Percentiles rank a stretch among this genome's conserved stretches.
Evolutionary conservation across 495 filamentous ascomycete genomes (phyloP).

Genomic region (Penicillium macrosclerotiorum): DNA sequence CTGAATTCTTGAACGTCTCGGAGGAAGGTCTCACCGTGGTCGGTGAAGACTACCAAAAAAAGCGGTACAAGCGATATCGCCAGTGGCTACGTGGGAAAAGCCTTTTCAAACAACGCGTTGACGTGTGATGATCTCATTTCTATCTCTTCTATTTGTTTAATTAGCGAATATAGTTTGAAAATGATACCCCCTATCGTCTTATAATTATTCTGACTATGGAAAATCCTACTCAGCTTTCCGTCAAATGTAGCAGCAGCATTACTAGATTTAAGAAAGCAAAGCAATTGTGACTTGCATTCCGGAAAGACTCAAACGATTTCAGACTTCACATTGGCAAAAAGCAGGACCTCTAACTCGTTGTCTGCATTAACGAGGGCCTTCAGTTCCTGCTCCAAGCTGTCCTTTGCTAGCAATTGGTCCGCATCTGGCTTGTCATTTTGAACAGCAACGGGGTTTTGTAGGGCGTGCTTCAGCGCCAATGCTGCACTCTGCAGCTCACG

Average conservation of each 20-base stretch:
- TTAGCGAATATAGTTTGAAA: slow-evolving; percentile 12
- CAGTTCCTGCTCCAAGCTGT: slow-evolving; percentile 31
- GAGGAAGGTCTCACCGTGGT: slow-evolving; percentile 87
- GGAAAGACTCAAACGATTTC: slow-evolving; percentile 9
- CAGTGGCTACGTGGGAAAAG: slow-evolving; percentile 93
- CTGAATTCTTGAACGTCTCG: slow-evolving; percentile 68
- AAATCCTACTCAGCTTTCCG: no score
- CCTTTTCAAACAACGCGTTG: slow-evolving; percentile 85
- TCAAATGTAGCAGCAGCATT: no score
- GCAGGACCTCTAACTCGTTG: slow-evolving; percentile 28
- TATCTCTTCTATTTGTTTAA: slow-evolving; percentile 6
- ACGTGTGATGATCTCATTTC: slow-evolving; percentile 41
- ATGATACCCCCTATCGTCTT: slow-evolving; percentile 25
- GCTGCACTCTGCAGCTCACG: slow-evolving; percentile 45
- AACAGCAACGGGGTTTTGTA: slow-evolving; percentile 25
- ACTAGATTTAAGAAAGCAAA: no score
- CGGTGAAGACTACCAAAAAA: slow-evolving; percentile 79
- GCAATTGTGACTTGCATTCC: not conserved
- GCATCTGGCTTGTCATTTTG: slow-evolving; percentile 8
- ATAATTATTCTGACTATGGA: no score
- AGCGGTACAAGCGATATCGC: slow-evolving; percentile 91
- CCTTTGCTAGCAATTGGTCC: slow-evolving; percentile 23
- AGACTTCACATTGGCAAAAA: slow-evolving; percentile 16
- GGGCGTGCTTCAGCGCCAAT: slow-evolving; percentile 35
- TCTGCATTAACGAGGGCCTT: slow-evolving; percentile 37